phyloP scores from a whole-genome alignment of 768 basidiomycete genomes.

The Phylloporus sp. region DNA sequence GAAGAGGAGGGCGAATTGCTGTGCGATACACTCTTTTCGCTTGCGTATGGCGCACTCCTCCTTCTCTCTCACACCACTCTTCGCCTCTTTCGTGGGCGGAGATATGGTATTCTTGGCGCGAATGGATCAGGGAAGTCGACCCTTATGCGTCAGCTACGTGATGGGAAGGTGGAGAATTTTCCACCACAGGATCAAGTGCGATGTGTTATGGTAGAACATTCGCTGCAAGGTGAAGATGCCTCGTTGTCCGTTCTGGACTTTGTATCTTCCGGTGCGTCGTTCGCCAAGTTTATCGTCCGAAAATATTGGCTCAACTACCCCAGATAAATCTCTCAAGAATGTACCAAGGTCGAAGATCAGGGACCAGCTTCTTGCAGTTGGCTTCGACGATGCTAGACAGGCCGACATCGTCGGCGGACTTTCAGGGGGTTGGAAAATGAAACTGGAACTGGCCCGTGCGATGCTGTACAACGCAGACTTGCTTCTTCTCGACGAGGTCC shows the following conservation, averaged over 20 bases:
- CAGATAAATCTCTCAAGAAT: slow-evolving; percentile 64
- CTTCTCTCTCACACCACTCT: slow-evolving; percentile 92
- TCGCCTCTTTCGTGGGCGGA: slow-evolving; percentile 80
- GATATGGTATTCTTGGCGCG: slow-evolving; percentile 94
- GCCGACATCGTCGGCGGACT: slow-evolving; percentile 80
- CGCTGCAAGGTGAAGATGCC: slow-evolving; percentile 89
- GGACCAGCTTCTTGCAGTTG: slow-evolving; percentile 78
- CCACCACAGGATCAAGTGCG: slow-evolving; percentile 82
- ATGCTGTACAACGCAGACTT: slow-evolving; percentile 95
- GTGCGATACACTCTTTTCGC: slow-evolving; percentile 90
- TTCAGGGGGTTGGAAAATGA: slow-evolving; percentile 99
- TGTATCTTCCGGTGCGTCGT: slow-evolving; percentile 67
- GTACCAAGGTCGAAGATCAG: slow-evolving; percentile 69
- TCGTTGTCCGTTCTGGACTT: slow-evolving; percentile 83
- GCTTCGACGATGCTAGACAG: slow-evolving; percentile 86
- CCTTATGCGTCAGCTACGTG: slow-evolving; percentile 90
- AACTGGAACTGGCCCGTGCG: slow-evolving; percentile 89
- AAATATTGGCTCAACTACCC: slow-evolving; percentile 1
- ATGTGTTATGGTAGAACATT: slow-evolving; percentile 96
- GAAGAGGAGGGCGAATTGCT: slow-evolving; percentile 79
- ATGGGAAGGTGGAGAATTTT: slow-evolving; percentile 95
- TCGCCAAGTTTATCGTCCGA: slow-evolving; percentile 2
- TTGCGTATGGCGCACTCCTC: slow-evolving; percentile 92
- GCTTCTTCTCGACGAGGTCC: slow-evolving; percentile 78
- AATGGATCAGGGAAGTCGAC: slow-evolving; percentile 97